phyloP scores from a whole-genome alignment of 2,329 filamentous ascomycete species.

The Chrysosphaeria jannelii region DNA sequence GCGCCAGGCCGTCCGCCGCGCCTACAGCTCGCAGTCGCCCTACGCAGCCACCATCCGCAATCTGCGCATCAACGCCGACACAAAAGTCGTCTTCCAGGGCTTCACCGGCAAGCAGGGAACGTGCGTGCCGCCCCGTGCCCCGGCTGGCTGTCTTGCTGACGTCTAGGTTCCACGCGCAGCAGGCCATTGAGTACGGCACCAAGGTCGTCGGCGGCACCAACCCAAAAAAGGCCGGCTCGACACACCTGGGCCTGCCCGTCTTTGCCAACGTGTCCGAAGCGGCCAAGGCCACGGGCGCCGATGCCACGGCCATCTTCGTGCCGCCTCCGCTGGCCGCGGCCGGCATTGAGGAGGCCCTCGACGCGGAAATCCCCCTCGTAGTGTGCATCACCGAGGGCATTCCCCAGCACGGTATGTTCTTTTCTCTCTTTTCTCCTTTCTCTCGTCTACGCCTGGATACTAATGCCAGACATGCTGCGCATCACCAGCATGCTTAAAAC shows the following conservation, averaged over 20 bases:
- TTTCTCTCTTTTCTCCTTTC: neutral
- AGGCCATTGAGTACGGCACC: constrained; percentile 96
- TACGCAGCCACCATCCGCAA: constrained; percentile 53
- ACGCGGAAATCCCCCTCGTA: constrained; percentile 74
- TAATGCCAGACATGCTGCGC: constrained; percentile 65
- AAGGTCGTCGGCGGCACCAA: constrained; percentile 96
- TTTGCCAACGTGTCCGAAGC: constrained; percentile 74
- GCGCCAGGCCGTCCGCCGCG: constrained; percentile 32
- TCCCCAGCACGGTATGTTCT: constrained; percentile 62
- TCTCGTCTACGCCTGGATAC: too few species aligned
- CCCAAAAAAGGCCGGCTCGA: constrained; percentile 86
- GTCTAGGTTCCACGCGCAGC: constrained; percentile 72
- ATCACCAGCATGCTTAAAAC: constrained; percentile 96
- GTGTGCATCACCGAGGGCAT: constrained; percentile 98
- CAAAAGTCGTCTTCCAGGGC: constrained; percentile 87
- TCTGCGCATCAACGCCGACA: constrained; percentile 75
- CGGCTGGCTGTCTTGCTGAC: neutral
- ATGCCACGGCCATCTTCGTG: constrained; percentile 83
- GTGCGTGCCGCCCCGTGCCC: constrained; percentile 19
- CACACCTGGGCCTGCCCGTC: constrained; percentile 74
- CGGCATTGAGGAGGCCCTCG: constrained; percentile 88
- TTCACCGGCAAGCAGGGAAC: constrained; percentile 95
- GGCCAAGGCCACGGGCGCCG: constrained; percentile 70
- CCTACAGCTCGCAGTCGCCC: constrained; percentile 41
- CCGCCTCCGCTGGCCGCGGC: constrained; percentile 81